These are phyloP conservation scores for Cryptosporidium andersoni DNA, from an alignment of 169 alveolate genomes.

Conservation along the genomic window DNA sequence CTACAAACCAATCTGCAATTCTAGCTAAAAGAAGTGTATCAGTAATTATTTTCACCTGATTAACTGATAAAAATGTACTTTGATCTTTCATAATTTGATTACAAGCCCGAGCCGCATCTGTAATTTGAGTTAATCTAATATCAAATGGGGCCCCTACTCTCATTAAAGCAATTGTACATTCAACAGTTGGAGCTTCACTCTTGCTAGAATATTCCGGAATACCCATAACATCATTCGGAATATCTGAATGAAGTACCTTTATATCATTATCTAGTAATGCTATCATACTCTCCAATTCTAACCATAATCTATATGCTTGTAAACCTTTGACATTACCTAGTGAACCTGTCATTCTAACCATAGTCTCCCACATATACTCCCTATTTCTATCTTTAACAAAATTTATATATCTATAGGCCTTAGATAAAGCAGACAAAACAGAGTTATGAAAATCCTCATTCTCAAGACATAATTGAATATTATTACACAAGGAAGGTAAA, in stretches of 20 bases:
- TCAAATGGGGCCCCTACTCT: constrained; percentile 48
- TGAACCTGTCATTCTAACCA: constrained; percentile 44
- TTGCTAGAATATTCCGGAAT: constrained; percentile 17
- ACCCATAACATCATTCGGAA: constrained; percentile 50
- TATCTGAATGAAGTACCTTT: constrained; percentile 56
- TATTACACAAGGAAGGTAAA: constrained; percentile 34
- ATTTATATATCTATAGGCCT: constrained; percentile 35
- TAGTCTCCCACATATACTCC: constrained; percentile 62
- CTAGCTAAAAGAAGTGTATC: constrained; percentile 57
- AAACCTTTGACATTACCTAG: constrained; percentile 34
- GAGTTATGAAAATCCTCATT: constrained; percentile 34
- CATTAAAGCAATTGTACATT: constrained; percentile 59
- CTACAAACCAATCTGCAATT: constrained; percentile 66
- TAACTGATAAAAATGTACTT: constrained; percentile 36
- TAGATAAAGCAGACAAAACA: constrained; percentile 30
- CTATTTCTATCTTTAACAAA: constrained; percentile 48
- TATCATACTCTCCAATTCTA: constrained; percentile 46
- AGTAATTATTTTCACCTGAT: constrained; percentile 51
- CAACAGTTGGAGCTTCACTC: constrained; percentile 48
- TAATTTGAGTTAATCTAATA: constrained; percentile 48
- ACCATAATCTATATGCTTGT: constrained; percentile 44
- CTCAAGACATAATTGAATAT: constrained; percentile 20
- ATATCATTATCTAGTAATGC: constrained; percentile 5
- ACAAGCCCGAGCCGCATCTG: constrained; percentile 56
- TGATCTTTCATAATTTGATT: constrained; percentile 35